Evolutionary conservation across 148 eudicot species (phyloP), one percentile per base, ranked within the genome.

Genomic region (Salicornia ramosissima): DNA sequence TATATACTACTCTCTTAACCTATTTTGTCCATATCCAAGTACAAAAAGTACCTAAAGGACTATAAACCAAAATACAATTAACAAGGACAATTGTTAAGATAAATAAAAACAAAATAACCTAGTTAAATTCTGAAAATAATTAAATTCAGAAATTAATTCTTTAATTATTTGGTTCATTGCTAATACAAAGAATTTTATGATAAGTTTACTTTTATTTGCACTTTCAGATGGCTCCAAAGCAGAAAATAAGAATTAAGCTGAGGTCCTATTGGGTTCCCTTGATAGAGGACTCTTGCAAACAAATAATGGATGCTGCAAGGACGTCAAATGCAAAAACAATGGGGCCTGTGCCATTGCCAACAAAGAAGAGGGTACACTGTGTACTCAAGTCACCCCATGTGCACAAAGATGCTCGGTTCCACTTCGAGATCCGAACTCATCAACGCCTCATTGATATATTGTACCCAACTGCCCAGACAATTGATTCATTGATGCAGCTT

Each of bases 331-430:
- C 97, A 43, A 89, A 91, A 78, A 91, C 94, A 58, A 81, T 87
- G 86, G 99, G 99, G 26, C 99, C 97, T n/a, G 96, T 95, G 13
- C 99, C 97, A 13, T 47, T 90, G 47, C 97, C 97, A 16, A 90
- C 99, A 24, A 91, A 91, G 85, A 91, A 86, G 80, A 77, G 96
- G 53, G 75, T 91, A 11, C 87, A 79, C 50, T 90, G 97, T 82
- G 91, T 87, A 39, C 91, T 95, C 6, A 91, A 89, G 78, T 95
- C 99, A n/a, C 99, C 99, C 6, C 97, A 91, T 24, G 99, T 91
- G 19, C 83, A 95, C 81, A 91, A 95, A 77, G 99, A 94, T 65
- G 99, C 99, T 12, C 86, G 99, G 62, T 91, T 90, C 78, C 99
- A 94, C 74, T 94, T 90, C 34, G 99, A 94, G 81, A 94, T 94